Base-by-base conservation (phyloP, 441 rosid species). In the Arabidopsis hybrid region DNA sequence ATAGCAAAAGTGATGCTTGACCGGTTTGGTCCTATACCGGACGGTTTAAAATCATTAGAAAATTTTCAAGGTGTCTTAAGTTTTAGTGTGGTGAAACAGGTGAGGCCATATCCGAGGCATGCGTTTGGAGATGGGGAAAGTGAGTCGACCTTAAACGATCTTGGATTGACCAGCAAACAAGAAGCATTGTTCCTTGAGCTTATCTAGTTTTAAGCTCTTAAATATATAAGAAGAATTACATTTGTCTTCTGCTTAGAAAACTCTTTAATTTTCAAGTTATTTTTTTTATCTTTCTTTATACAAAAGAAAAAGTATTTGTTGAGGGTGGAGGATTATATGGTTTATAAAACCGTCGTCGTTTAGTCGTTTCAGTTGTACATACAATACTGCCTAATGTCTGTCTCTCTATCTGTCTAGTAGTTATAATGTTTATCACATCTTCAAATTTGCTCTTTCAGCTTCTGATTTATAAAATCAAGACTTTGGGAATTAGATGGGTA, bases 171-270 rank as follows among this genome's bases (percentile, higher is more conserved):
- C 7, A 88, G 89, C 87, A 95, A 91, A 81, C 99, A 90, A 77
- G 99, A 95, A 83, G 99, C 99, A 63, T 65, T 95, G 82, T 95
- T 87, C 80, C 91, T 95, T 75, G 99, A 93, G 86, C 83, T 81
- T 74, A 82, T 93, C 59, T 91, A 79, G 71, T 8, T 60, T 61
- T 8, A 8, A 26, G 40, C n/a, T 57, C 64, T 49, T 61, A 53
- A 9, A 60, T 60, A 52, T n/a, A 21, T 21, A 21, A 21, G 26
- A 36, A 75, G 50, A 60, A 34, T 40, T 21, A 45, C 40, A 67
- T 74, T 31, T 36, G 42, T 67, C 57, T 52, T 45, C 79, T 68
- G 51, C 69, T n/a, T 67, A 59, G 67, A 21, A 61, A 26, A 46
- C 63, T 60, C 39, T 16, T 31, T 34, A 26, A 9, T 1, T 59